Percentiles rank a stretch among this genome's conserved stretches.
These are phyloP conservation scores for Phytophthora gonapodyides DNA, from an alignment of 352 stramenopile genomes.

Conservation along the genomic window DNA sequence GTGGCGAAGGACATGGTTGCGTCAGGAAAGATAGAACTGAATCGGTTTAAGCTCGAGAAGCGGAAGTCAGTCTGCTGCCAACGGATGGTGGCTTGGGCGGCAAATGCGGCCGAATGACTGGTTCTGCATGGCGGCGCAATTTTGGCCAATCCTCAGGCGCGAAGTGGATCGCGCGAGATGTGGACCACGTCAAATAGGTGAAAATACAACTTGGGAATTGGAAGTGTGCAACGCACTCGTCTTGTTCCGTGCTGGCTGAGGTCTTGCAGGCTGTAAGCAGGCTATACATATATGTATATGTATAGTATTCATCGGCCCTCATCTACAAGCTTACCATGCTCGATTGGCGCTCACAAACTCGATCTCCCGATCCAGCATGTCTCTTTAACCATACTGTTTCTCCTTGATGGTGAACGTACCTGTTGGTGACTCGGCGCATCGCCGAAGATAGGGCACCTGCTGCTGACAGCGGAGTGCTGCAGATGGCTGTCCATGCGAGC, in stretches of 20 bases:
- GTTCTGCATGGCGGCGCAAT: constrained; percentile 36
- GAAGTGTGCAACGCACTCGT: too few relatives aligned
- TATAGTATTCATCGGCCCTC: too few relatives aligned
- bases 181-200: constrained; percentile 2
- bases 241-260: too few relatives aligned
- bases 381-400: too few relatives aligned
- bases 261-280: too few relatives aligned
- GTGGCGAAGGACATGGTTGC: constrained; percentile 87
- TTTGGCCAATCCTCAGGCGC: constrained; percentile 17
- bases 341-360: too few relatives aligned
- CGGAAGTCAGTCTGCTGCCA: constrained; percentile 72
- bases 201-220: too few relatives aligned
- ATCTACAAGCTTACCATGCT: too few relatives aligned
- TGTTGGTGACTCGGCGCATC: background rate
- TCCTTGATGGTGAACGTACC: too few relatives aligned
- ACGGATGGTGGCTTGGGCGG: constrained; percentile 20
- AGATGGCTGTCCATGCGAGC: constrained; percentile 13
- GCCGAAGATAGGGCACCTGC: constrained; percentile 2
- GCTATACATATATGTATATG: too few relatives aligned
- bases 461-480: constrained; percentile 1
- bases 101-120: constrained; percentile 67
- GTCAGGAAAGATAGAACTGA: constrained; percentile 76
- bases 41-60: constrained; percentile 86
- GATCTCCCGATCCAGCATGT: too few relatives aligned
- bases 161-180: constrained; percentile 3